Evolutionary conservation across 768 basidiomycete species (phyloP), one percentile per base, ranked within the genome.

Genomic region (Suillus brevipes): DNA sequence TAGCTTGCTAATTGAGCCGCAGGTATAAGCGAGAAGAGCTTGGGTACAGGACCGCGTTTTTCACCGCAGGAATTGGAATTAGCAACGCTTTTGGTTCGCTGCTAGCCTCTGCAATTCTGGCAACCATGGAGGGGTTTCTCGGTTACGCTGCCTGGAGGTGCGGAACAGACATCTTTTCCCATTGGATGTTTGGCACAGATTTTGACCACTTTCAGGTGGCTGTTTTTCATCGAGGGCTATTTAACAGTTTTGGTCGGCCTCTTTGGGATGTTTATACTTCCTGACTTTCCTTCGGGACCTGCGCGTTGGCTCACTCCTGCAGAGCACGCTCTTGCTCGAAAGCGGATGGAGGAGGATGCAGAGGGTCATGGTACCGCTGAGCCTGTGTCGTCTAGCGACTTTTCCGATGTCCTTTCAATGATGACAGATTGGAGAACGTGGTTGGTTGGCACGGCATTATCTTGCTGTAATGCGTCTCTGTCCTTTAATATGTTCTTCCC

Each of bases 401-500:
- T 74, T 13, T 74, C 78, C 36, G 89, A 88, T 5, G 72, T 92
- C 6, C 64, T 73, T 7, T 70, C 87, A 67, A 87, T 90, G 14
- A 40, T 91, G 56, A 79, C 78, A 37, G 92, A 94, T 72, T 87
- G 88, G 89, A 89, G 87, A 75, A 89, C 93, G 28, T 94, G 91
- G 88, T 89, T 84, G 83, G 79, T 95, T 56, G 83, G 89, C 20
- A 64, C 90, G n/a, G 82, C 87, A 4, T 73, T 90, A 61, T 84
- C 83, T 12, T 83, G 83, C 65, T 80, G 85, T 74, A 53, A 56
- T 58, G 65, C 89, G 28, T 84, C 87, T 5, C 69, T 90, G 34
- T 86, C 85, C 3, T 92, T 92, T 81, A 89, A 89, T 73, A 87
- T 86, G 20, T 91, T 86, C 73, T 92, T 92, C 78, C 90, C 88